A percentile compares a stretch with the other conserved stretches of the same genome.
Conservation (phyloP, 1,284 basidiomycete genomes). For the Pseudozyma pruni region DNA sequence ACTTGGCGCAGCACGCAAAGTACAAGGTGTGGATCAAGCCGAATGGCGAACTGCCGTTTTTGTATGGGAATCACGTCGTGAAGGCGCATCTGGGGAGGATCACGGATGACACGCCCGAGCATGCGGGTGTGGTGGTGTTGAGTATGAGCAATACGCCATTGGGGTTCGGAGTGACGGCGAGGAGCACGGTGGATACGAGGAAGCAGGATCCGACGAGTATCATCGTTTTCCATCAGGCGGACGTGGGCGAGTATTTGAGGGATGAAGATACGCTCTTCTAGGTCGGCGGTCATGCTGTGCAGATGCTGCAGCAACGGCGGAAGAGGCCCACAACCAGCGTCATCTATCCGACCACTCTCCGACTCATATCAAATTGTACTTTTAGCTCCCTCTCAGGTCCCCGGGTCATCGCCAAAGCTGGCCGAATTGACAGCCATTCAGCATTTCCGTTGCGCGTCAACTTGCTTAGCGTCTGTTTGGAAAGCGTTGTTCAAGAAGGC, state of each 20-base stretch:
- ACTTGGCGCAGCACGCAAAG: conserved; percentile 94
- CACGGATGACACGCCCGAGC: conserved; percentile 98
- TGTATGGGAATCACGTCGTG: conserved; percentile 98
- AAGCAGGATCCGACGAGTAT: conserved; percentile 99
- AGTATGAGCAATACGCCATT: conserved; percentile 86
- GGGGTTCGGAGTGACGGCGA: conserved; percentile 96
- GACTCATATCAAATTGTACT: no score
- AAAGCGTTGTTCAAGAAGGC: no score
- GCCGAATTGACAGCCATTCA: no score
- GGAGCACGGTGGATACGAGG: conserved; percentile 93
- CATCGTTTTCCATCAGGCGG: conserved; percentile 96
- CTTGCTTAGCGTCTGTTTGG: no score
- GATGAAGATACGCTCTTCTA: conserved; percentile 65
- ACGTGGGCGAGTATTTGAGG: conserved; percentile 66
- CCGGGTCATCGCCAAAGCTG: no score
- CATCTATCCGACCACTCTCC: no score
- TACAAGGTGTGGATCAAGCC: conserved; percentile 99
- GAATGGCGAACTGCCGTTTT: conserved; percentile 98
- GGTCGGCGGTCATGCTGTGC: no score
- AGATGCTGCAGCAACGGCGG: no score
- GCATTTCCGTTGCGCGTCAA: no score
- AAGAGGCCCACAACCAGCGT: no score
- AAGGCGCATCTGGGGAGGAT: conserved; percentile 99
- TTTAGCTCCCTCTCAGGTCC: conserved; percentile 20
- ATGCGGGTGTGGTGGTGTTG: conserved; percentile 96